A percentile compares a stretch with the other conserved stretches of the same genome.
phyloP scores from a whole-genome alignment of 2,329 filamentous ascomycete species.

The Trichoderma hamatum region DNA sequence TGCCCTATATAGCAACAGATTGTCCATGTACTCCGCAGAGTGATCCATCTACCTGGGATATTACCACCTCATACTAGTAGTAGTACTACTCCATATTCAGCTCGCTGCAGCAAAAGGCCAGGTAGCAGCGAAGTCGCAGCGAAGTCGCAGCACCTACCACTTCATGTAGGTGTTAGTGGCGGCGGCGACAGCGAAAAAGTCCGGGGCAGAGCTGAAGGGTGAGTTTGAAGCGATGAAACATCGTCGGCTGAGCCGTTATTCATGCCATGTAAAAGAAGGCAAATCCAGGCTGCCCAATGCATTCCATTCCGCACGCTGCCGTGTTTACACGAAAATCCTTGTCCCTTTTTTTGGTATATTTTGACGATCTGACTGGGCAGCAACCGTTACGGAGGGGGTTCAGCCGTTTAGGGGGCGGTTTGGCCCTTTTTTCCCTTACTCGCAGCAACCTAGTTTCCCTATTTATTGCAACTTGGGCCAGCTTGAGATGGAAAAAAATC shows the following conservation, averaged over 20 bases:
- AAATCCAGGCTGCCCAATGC: neutral
- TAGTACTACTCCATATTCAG: neutral
- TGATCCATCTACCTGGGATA: neutral
- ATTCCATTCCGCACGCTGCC: constrained; percentile 4
- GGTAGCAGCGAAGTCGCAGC: neutral
- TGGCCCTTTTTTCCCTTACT: constrained; percentile 1
- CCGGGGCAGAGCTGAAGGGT: constrained; percentile 15
- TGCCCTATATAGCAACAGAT: neutral
- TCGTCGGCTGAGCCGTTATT: constrained; percentile 27
- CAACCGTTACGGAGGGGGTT: constrained; percentile 11
- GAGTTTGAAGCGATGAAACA: constrained; percentile 17
- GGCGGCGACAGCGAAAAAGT: neutral
- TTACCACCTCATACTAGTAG: neutral
- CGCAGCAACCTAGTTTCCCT: neutral
- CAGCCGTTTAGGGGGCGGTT: constrained; percentile 11
- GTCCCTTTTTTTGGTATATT: constrained; percentile 1
- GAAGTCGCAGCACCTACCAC: neutral
- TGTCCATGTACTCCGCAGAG: neutral
- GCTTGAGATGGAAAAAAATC: constrained; percentile 3
- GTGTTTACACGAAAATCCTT: constrained; percentile 16
- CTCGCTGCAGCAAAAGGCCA: neutral
- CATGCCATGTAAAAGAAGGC: constrained; percentile 4
- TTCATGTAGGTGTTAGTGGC: neutral
- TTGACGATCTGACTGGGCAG: constrained; percentile 23
- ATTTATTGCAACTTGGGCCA: constrained; percentile 22